phyloP scores from a whole-genome alignment of 306 rosid species.

The Fragaria vesca region DNA sequence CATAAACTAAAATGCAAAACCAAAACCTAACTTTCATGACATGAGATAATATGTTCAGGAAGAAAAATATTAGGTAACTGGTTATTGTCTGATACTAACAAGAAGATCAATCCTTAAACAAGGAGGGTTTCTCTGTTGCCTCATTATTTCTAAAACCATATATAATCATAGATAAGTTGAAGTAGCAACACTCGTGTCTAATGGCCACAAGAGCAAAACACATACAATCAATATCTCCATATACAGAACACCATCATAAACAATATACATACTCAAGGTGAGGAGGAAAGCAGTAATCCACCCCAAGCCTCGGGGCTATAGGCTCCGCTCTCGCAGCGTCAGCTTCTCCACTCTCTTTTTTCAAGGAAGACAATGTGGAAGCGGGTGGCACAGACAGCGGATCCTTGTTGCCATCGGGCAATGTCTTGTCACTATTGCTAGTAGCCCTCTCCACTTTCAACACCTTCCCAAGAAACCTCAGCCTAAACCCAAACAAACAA shows the following conservation, averaged over 20 bases:
- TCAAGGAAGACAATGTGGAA: conserved; percentile 12
- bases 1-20: neutral
- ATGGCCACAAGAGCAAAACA: neutral
- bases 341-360: conserved; percentile 28
- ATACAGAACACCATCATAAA: neutral
- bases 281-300: conserved; percentile 92
- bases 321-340: conserved; percentile 54
- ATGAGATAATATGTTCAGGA: neutral
- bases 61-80: neutral
- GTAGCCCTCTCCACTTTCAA: conserved; percentile 71
- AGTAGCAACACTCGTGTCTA: neutral
- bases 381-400: conserved; percentile 27
- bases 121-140: neutral
- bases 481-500: conserved; percentile 40
- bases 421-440: conserved; percentile 23
- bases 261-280: conserved; percentile 63
- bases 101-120: conserved; percentile 5
- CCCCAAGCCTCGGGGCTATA: conserved; percentile 80
- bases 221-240: too few species aligned
- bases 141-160: neutral
- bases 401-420: conserved; percentile 35
- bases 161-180: neutral
- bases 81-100: neutral
- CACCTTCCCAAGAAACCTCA: conserved; percentile 83
- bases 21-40: neutral